Evolutionary conservation across 2,329 filamentous ascomycete genomes (phyloP), one percentile per base, ranked within the genome.

Genomic region (Colletotrichum truncatum): DNA sequence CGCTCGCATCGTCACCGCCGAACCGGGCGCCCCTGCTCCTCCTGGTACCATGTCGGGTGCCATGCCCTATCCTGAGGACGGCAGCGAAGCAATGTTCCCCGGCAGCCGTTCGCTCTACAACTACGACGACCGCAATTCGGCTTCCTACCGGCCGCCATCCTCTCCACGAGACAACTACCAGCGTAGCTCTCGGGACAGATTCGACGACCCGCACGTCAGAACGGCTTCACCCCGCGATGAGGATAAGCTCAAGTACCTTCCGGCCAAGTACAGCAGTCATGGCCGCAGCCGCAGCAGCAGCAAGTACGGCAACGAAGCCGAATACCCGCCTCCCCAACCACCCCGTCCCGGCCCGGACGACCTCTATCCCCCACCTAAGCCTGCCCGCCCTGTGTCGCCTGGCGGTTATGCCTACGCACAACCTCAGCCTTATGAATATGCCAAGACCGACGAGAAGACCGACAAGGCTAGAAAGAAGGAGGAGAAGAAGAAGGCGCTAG

Each of bases 181-280:
- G 54, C 77, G 77, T 21, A 73, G 72, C 46, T 79, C 81, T 16
- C 77, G 78, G 56, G 73, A 77, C 23, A 71, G 73, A 51, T 72
- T 75, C 38, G 69, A 73, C 14, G 66, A 71, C 8, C 73, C 71
- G 16, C 72, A 70, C 2, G 71, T 73, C 12, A 66, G 68, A n/a
- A 55, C 52, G 6, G 52, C 62, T 14, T 64, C 70, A 8, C 64
- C 62, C 11, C 66, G 66, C 43, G 74, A 74, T 16, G 76, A 80
- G 9, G 75, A 81, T 53, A 78, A 75, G 69, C 72, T 84, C 48
- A 79, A 80, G 60, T 83, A 78, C 68, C 73, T 85, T 36, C 83
- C 83, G 1, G 77, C 80, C 66, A 85, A 84, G 70, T 85, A 86
- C 68, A 78, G 77, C 70, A 75, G 39, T 12, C 60, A 59, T n/a